Percentiles rank a stretch among this genome's conserved stretches.
These are phyloP conservation scores for Papiliotrema laurentii DNA, from an alignment of 1,284 basidiomycete genomes.

Conservation along the genomic window DNA sequence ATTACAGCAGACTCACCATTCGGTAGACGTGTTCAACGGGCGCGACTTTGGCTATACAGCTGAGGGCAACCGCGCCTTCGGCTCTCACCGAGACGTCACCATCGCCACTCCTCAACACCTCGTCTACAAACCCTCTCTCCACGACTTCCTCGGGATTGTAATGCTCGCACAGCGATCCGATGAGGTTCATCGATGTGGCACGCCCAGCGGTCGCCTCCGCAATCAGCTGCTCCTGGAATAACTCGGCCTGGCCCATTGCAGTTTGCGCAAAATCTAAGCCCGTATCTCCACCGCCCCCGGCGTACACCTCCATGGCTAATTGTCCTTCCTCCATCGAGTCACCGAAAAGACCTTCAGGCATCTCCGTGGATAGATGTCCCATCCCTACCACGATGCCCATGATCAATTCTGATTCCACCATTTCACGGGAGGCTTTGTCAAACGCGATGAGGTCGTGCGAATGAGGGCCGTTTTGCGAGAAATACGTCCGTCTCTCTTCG, in stretches of 20 bases:
- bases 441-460: conserved; percentile 52
- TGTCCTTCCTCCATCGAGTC: conserved; percentile 16
- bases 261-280: background rate
- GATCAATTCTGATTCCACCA: conserved; percentile 74
- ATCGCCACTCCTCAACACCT: conserved; percentile 70
- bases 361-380: conserved; percentile 63
- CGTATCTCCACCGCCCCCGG: conserved; percentile 6
- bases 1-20: conserved; percentile 60
- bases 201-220: conserved; percentile 79
- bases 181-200: conserved; percentile 86
- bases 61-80: conserved; percentile 85
- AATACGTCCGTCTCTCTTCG: conserved; percentile 31
- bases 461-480: conserved; percentile 45
- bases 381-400: conserved; percentile 83
- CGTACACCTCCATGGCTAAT: conserved; percentile 9
- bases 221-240: conserved; percentile 40
- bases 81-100: conserved; percentile 81
- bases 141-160: conserved; percentile 61
- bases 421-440: conserved; percentile 54
- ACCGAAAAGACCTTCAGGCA: conserved; percentile 37
- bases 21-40: conserved; percentile 64
- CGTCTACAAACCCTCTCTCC: conserved; percentile 64
- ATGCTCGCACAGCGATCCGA: conserved; percentile 59
- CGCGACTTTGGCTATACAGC: conserved; percentile 79
- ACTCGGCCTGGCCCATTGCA: conserved; percentile 17